Percentiles rank a stretch among this genome's conserved stretches.
phyloP scores from a whole-genome alignment of 2,329 filamentous ascomycete species.

The Fusarium sp. region DNA sequence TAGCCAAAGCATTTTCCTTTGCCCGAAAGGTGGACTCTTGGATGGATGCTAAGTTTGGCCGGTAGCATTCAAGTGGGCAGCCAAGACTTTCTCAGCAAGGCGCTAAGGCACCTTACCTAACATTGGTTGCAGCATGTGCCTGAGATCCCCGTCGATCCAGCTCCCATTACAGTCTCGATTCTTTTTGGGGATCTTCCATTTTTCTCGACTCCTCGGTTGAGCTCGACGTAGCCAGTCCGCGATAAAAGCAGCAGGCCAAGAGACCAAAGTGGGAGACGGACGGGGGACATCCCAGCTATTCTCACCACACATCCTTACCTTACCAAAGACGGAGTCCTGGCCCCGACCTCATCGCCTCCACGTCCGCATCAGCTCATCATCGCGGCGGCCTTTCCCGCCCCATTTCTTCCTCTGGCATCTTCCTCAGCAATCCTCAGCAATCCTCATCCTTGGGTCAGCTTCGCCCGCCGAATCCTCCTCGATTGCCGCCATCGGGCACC shows the following conservation, averaged over 20 bases:
- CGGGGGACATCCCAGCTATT: slow-evolving; percentile 41
- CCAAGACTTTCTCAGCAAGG: slow-evolving; percentile 8
- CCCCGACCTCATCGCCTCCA: slow-evolving; percentile 33
- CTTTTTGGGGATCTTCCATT: slow-evolving; percentile 13
- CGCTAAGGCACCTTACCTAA: slow-evolving; percentile 14
- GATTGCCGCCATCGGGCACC: not conserved
- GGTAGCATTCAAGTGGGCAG: slow-evolving; percentile 2
- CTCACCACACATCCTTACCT: slow-evolving; percentile 33
- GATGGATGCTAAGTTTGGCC: not conserved
- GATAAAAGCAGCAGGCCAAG: slow-evolving; percentile 18
- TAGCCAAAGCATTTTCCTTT: slow-evolving; percentile 6
- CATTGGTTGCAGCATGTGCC: slow-evolving; percentile 32
- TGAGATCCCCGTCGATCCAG: slow-evolving; percentile 26
- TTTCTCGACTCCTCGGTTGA: slow-evolving; percentile 27
- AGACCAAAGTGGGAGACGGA: slow-evolving; percentile 22
- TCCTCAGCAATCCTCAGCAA: slow-evolving; percentile 22
- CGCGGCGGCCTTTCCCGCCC: slow-evolving; percentile 38
- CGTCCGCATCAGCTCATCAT: slow-evolving; percentile 44
- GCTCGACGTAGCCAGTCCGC: slow-evolving; percentile 26
- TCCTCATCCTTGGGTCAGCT: slow-evolving; percentile 20
- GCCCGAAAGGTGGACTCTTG: slow-evolving; percentile 8
- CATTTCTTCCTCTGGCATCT: slow-evolving; percentile 30
- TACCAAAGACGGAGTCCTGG: slow-evolving; percentile 32
- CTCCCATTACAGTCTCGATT: slow-evolving; percentile 22
- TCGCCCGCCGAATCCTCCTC: slow-evolving; percentile 7